Percentiles rank a stretch among this genome's conserved stretches.
Evolutionary conservation across 1,284 basidiomycete species (phyloP).

Genomic region (Mycena citricolor): DNA sequence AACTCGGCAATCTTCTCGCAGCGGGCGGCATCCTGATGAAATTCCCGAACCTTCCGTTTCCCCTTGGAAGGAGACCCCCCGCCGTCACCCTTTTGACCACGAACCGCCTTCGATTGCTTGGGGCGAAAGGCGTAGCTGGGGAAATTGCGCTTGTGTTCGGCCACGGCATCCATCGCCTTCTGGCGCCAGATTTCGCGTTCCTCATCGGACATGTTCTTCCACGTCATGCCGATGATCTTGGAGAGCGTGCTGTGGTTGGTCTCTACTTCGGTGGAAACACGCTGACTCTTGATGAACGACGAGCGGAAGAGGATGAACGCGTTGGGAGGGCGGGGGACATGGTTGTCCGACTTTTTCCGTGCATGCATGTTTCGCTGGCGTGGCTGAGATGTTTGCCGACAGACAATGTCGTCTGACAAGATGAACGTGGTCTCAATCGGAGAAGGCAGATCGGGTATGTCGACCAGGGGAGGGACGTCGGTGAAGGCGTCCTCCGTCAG

Average conservation of each 20-base stretch:
- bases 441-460: slow-evolving; percentile 13
- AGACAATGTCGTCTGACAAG: slow-evolving; percentile 13
- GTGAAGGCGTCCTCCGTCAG: slow-evolving; percentile 20
- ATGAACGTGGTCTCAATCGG: slow-evolving; percentile 18
- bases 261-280: slow-evolving; percentile 76
- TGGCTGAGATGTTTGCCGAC: neutral
- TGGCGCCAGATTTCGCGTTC: slow-evolving; percentile 75
- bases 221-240: slow-evolving; percentile 62
- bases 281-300: slow-evolving; percentile 78
- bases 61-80: slow-evolving; percentile 46
- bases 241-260: slow-evolving; percentile 76
- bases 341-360: slow-evolving; percentile 33
- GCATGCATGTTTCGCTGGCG: slow-evolving; percentile 9
- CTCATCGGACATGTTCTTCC: slow-evolving; percentile 57
- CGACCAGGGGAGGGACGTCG: slow-evolving; percentile 22
- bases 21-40: slow-evolving; percentile 51
- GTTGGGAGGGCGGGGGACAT: slow-evolving; percentile 91
- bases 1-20: slow-evolving; percentile 67
- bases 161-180: slow-evolving; percentile 71
- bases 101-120: slow-evolving; percentile 5
- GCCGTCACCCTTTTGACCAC: slow-evolving; percentile 14
- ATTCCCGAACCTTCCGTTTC: slow-evolving; percentile 48
- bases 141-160: slow-evolving; percentile 74
- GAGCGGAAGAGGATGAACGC: slow-evolving; percentile 95
- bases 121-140: slow-evolving; percentile 78